phyloP scores from a whole-genome alignment of 1,284 basidiomycete species.

The Ceratobasidium sp. region DNA sequence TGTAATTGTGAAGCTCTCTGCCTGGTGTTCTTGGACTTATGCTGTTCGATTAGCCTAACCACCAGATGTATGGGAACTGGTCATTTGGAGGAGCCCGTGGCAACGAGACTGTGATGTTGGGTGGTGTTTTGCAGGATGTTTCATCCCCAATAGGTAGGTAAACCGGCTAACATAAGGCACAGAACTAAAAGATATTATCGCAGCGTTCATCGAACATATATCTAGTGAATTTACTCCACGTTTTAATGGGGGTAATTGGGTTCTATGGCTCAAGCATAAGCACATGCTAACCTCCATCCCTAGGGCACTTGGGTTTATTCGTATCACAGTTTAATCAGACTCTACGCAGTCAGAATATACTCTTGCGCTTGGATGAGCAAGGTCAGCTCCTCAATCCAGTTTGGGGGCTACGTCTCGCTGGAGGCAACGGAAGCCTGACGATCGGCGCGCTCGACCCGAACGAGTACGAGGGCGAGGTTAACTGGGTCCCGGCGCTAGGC shows the following conservation, averaged over 20 bases:
- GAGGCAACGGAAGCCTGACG: conserved; percentile 15
- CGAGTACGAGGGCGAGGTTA: conserved; percentile 38
- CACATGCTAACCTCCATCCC: neutral
- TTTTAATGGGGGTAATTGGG: conserved; percentile 13
- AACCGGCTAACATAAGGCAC: no score
- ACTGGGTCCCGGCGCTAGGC: conserved; percentile 31
- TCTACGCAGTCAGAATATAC: conserved; percentile 12
- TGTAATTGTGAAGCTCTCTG: neutral
- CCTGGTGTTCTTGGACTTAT: neutral
- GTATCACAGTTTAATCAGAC: conserved; percentile 28
- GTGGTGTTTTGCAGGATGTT: conserved; percentile 30
- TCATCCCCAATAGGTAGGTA: conserved; percentile 15
- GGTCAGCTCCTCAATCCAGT: conserved; percentile 30
- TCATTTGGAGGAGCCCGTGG: conserved; percentile 24
- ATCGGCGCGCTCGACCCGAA: conserved; percentile 37
- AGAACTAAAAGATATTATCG: no score
- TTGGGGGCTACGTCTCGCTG: conserved; percentile 35
- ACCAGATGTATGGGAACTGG: neutral
- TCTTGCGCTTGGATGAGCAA: conserved; percentile 24
- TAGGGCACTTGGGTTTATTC: conserved; percentile 37
- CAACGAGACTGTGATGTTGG: conserved; percentile 29
- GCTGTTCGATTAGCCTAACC: neutral
- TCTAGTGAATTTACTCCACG: conserved; percentile 10
- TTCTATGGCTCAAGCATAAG: neutral
- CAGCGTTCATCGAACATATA: conserved; percentile 7